Percentiles rank a stretch among this genome's conserved stretches.
These are phyloP conservation scores for Biancaea sappan DNA, from an alignment of 306 rosid genomes.

Conservation along the genomic window DNA sequence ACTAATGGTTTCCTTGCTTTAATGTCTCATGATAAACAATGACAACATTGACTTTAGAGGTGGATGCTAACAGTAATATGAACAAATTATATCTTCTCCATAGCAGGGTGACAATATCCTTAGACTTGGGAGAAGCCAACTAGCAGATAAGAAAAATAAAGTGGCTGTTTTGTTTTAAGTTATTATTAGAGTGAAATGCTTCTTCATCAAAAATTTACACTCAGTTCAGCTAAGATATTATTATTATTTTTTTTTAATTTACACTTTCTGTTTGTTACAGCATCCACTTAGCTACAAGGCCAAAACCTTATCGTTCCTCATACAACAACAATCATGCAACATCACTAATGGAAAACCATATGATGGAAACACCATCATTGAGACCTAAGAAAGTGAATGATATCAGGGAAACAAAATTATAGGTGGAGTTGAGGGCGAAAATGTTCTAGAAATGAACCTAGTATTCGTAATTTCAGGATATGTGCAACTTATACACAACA, in stretches of 20 bases:
- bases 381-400: not conserved
- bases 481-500: not conserved
- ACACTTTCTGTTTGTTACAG: not conserved
- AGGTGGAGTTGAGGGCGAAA: not conserved
- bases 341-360: not conserved
- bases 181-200: slow-evolving; percentile 1
- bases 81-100: not conserved
- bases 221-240: slow-evolving; percentile 1
- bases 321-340: slow-evolving; percentile 1
- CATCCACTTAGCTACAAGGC: not conserved
- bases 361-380: not conserved
- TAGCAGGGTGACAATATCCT: not conserved
- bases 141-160: not conserved
- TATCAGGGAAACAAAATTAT: not conserved
- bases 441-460: not conserved
- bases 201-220: not conserved
- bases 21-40: slow-evolving; percentile 11
- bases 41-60: not conserved
- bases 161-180: slow-evolving; percentile 1
- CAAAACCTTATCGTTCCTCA: not conserved
- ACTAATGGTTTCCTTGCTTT: not conserved
- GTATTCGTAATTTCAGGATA: not conserved
- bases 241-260: not conserved
- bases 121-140: slow-evolving; percentile 14
- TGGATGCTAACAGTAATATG: not conserved